phyloP scores from a whole-genome alignment of 495 filamentous ascomycete genomes.

The Diplogelasinospora grovesii region DNA sequence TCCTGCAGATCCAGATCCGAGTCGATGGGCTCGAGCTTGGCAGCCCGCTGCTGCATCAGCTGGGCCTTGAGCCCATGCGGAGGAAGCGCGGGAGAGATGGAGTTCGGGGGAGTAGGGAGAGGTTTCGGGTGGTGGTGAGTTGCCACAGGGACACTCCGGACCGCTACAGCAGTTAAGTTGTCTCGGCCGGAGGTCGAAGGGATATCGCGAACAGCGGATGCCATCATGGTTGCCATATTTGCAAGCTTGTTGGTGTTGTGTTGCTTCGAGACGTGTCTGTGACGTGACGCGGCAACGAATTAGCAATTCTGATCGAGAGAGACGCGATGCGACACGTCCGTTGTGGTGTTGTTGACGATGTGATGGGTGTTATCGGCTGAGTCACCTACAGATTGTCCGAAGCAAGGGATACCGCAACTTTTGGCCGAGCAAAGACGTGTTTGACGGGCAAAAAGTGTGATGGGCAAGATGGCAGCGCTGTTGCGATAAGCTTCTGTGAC shows the following conservation, averaged over 20 bases:
- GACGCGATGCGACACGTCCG: conserved; percentile 18
- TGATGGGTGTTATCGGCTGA: conserved; percentile 17
- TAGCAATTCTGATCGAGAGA: conserved; percentile 5
- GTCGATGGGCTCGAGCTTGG: conserved; percentile 63
- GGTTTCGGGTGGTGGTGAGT: conserved; percentile 54
- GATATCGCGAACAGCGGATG: conserved; percentile 63
- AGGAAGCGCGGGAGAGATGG: conserved; percentile 83
- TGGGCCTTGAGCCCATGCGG: conserved; percentile 68
- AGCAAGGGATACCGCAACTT: conserved; percentile 25
- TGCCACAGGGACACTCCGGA: conserved; percentile 50
- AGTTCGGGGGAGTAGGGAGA: conserved; percentile 91
- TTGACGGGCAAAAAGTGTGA: conserved; percentile 27
- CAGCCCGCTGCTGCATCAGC: conserved; percentile 51
- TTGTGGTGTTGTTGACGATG: neutral
- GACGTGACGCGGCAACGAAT: conserved; percentile 19
- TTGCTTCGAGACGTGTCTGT: conserved; percentile 45
- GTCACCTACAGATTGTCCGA: conserved; percentile 34
- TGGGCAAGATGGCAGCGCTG: conserved; percentile 40
- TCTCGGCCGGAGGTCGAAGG: conserved; percentile 52
- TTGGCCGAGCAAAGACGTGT: conserved; percentile 32
- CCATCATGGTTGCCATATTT: conserved; percentile 58
- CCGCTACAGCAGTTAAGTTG: conserved; percentile 56
- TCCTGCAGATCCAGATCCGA: conserved; percentile 85
- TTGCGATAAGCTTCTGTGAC: conserved; percentile 50
- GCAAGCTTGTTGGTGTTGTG: conserved; percentile 22